phyloP scores from a whole-genome alignment of 2,329 filamentous ascomycete genomes.

The Rhynchosporium agropyri region DNA sequence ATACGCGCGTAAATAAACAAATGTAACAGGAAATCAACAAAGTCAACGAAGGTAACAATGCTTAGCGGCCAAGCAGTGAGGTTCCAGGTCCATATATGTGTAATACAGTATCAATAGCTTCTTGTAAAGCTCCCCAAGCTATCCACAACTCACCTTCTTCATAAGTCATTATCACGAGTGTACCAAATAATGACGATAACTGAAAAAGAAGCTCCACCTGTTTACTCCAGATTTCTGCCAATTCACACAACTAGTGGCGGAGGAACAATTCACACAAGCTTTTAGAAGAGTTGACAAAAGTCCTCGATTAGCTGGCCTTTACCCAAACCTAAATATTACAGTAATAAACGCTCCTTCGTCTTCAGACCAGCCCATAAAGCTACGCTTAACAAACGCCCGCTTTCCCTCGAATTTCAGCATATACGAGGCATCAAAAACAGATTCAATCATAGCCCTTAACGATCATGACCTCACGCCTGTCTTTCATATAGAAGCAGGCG shows the following conservation, averaged over 20 bases:
- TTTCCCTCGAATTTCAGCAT: slow-evolving; percentile 31
- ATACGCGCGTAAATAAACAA: no score
- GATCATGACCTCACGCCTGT: slow-evolving; percentile 22
- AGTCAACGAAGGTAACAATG: no score
- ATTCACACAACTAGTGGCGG: background rate
- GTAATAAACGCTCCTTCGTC: background rate
- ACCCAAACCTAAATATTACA: background rate
- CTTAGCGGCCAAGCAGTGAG: no score
- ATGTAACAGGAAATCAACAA: no score
- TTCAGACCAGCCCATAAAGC: background rate
- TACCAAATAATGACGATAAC: background rate
- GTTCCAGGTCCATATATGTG: no score
- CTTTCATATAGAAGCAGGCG: slow-evolving; percentile 29
- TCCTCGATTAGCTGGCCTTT: background rate
- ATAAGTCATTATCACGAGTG: background rate
- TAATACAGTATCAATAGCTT: no score
- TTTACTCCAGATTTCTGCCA: background rate
- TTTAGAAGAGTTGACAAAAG: background rate
- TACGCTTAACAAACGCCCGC: background rate
- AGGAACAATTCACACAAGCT: background rate
- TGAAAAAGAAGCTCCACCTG: background rate
- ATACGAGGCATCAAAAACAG: slow-evolving; percentile 24
- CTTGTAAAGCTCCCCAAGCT: background rate
- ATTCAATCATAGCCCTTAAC: slow-evolving; percentile 22
- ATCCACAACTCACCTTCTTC: background rate